Conservation (phyloP, 1,139 yeast genomes). For the Trichomonascaceae sp. region DNA sequence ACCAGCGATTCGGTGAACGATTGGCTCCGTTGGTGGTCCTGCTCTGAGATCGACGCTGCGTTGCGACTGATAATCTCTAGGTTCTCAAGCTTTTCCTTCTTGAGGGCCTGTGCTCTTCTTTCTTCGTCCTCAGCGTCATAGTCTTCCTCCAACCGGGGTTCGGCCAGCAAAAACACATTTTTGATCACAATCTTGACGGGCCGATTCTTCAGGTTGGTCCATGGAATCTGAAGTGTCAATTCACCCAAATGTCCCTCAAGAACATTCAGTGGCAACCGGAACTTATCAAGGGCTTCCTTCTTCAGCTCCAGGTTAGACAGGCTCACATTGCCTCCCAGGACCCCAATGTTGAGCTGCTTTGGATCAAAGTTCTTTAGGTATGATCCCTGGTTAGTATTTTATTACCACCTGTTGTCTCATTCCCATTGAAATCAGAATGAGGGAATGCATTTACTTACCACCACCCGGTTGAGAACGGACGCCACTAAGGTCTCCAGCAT, state of each 20-base stretch:
- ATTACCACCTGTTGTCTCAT: background rate
- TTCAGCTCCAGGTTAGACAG: slow-evolving; percentile 63
- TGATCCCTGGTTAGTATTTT: slow-evolving; percentile 11
- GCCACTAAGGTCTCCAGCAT: slow-evolving; percentile 49
- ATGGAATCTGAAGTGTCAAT: slow-evolving; percentile 82
- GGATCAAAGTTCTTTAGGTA: slow-evolving; percentile 77
- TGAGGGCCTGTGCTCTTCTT: slow-evolving; percentile 49
- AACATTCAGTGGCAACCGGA: slow-evolving; percentile 80
- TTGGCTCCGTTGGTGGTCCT: slow-evolving; percentile 48
- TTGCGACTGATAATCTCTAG: slow-evolving; percentile 39
- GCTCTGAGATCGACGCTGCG: slow-evolving; percentile 22
- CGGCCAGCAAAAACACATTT: slow-evolving; percentile 71
- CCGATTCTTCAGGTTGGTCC: slow-evolving; percentile 87
- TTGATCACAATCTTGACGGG: slow-evolving; percentile 89
- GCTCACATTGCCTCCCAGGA: slow-evolving; percentile 96
- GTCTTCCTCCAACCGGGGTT: slow-evolving; percentile 44
- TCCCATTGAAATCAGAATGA: background rate
- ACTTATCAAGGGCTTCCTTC: slow-evolving; percentile 70
- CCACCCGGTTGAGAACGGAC: slow-evolving; percentile 34
- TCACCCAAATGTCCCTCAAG: slow-evolving; percentile 85
- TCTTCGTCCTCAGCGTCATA: slow-evolving; percentile 57
- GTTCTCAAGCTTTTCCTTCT: slow-evolving; percentile 53
- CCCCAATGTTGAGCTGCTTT: slow-evolving; percentile 84
- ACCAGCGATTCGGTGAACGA: slow-evolving; percentile 77
- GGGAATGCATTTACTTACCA: slow-evolving; percentile 23